Evolutionary conservation across 306 rosid genomes (phyloP).

Genomic region (Arachis hypogaea): DNA sequence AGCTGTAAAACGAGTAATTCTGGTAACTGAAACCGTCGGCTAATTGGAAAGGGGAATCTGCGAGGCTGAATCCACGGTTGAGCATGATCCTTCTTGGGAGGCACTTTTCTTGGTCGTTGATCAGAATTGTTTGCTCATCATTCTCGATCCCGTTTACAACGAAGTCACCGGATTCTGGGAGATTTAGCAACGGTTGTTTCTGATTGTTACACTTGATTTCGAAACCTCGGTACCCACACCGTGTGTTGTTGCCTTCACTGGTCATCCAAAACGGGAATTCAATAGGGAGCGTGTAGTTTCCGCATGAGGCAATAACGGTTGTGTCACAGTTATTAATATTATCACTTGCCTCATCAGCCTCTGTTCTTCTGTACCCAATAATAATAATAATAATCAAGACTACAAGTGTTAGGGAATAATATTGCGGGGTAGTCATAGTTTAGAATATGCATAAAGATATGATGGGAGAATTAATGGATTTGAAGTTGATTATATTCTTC

Average conservation of each 20-base stretch:
- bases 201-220: neutral
- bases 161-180: slow-evolving; percentile 27
- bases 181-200: slow-evolving; percentile 24
- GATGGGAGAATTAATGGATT: neutral
- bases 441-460: neutral
- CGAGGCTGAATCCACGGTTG: neutral
- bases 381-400: neutral
- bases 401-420: neutral
- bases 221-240: slow-evolving; percentile 38
- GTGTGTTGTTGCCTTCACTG: neutral
- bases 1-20: slow-evolving; percentile 17
- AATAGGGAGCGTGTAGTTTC: neutral
- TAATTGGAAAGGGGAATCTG: slow-evolving; percentile 29
- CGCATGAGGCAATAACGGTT: neutral
- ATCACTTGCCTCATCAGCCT: neutral
- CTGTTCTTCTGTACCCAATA: neutral
- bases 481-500: neutral
- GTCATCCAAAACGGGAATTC: slow-evolving; percentile 29
- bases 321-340: neutral
- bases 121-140: slow-evolving; percentile 13
- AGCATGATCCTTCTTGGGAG: slow-evolving; percentile 25
- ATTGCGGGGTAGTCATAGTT: neutral
- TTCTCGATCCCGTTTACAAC: neutral
- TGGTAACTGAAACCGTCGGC: neutral
- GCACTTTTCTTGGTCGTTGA: slow-evolving; percentile 37